phyloP scores from a whole-genome alignment of 2,329 filamentous ascomycete genomes.

The Ophiostoma piceae region DNA sequence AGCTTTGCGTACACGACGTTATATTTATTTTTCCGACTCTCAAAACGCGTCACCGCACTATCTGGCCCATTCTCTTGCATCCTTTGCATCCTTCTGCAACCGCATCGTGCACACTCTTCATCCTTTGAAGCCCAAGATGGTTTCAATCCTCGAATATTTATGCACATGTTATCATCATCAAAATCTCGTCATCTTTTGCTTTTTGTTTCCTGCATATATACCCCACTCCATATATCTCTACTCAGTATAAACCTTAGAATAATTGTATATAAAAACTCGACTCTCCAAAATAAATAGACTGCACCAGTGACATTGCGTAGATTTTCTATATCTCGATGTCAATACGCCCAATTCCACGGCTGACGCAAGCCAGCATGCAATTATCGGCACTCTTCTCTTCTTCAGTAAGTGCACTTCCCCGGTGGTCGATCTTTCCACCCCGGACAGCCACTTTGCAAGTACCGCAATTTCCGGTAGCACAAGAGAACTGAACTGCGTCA shows the following conservation, averaged over 20 bases:
- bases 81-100: too few species aligned
- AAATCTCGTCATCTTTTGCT: neutral
- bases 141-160: neutral
- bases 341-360: neutral
- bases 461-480: neutral
- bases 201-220: neutral
- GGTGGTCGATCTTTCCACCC: neutral
- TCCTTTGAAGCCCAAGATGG: too few species aligned
- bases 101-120: too few species aligned
- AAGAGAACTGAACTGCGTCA: neutral
- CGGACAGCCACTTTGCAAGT: neutral
- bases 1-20: too few species aligned
- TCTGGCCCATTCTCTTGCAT: too few species aligned
- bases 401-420: neutral
- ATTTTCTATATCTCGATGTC: neutral
- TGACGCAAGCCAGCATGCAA: neutral
- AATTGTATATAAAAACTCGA: neutral
- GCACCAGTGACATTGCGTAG: too few species aligned
- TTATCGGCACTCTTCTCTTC: neutral
- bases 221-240: neutral
- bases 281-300: too few species aligned
- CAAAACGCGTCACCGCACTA: too few species aligned
- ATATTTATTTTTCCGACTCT: too few species aligned
- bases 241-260: neutral
- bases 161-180: neutral